phyloP scores from a whole-genome alignment of 495 filamentous ascomycete species.

The Xylaria palmicola region DNA sequence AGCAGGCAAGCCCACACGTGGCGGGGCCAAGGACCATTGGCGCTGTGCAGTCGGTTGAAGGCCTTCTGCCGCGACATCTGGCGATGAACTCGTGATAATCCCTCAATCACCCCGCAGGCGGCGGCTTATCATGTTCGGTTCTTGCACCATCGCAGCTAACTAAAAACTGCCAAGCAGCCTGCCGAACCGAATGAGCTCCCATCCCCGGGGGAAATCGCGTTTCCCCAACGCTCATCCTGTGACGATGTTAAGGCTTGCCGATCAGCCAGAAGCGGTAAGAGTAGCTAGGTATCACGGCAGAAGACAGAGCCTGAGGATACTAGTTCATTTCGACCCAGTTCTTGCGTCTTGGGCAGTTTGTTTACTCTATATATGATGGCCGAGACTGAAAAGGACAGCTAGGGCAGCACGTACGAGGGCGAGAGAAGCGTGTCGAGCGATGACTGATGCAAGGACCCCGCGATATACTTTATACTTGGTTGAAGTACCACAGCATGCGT shows the following conservation, averaged over 20 bases:
- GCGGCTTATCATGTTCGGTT: neutral
- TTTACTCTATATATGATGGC: neutral
- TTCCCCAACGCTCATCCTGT: neutral
- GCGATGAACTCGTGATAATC: slow-evolving; percentile 4
- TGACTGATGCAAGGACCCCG: too few species aligned
- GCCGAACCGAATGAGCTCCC: neutral
- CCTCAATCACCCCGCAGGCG: neutral
- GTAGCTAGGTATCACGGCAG: neutral
- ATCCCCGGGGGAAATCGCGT: neutral
- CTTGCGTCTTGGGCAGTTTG: neutral
- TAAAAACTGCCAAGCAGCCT: neutral
- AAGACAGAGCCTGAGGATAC: neutral
- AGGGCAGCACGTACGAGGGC: neutral
- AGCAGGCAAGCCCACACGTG: slow-evolving; percentile 10
- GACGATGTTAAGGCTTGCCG: neutral
- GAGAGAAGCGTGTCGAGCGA: neutral
- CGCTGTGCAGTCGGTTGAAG: neutral
- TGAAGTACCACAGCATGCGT: too few species aligned
- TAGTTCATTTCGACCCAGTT: neutral
- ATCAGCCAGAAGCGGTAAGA: neutral
- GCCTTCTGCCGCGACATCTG: neutral
- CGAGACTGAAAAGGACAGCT: neutral
- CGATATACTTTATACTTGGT: too few species aligned
- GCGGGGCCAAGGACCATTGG: slow-evolving; percentile 14
- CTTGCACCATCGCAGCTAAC: slow-evolving; percentile 1